Percentiles rank a stretch among this genome's conserved stretches.
Conservation (phyloP, 306 rosid genomes). For the Sicyos baderoa region DNA sequence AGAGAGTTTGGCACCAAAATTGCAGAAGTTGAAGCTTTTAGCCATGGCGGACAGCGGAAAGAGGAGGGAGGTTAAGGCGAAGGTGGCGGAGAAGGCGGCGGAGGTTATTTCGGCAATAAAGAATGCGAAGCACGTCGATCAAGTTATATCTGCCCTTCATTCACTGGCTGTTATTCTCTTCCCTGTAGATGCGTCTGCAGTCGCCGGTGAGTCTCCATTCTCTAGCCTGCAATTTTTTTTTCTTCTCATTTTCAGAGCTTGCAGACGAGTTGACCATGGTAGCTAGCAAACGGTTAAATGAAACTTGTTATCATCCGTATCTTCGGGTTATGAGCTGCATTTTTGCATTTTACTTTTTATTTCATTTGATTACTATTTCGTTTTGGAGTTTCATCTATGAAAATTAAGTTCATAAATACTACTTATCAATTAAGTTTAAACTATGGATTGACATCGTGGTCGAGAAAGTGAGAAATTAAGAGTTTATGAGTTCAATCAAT, state of each 20-base stretch:
- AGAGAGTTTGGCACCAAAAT: slow-evolving; percentile 11
- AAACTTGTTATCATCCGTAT: not conserved
- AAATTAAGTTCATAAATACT: too few species aligned
- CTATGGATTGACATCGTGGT: too few species aligned
- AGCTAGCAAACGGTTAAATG: not conserved
- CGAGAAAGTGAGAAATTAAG: too few species aligned
- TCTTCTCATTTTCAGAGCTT: not conserved
- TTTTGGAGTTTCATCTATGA: too few species aligned
- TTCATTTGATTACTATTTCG: too few species aligned
- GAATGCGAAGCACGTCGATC: slow-evolving; percentile 63
- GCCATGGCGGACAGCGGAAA: slow-evolving; percentile 38
- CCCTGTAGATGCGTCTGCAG: slow-evolving; percentile 50
- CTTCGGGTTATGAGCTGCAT: not conserved
- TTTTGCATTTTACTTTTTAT: not conserved
- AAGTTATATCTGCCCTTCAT: slow-evolving; percentile 63
- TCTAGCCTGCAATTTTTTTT: not conserved
- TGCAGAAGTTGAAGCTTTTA: slow-evolving; percentile 16
- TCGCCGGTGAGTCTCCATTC: slow-evolving; percentile 44
- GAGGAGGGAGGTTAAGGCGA: slow-evolving; percentile 40
- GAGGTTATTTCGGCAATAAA: slow-evolving; percentile 48
- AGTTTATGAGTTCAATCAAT: too few species aligned
- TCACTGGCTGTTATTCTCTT: slow-evolving; percentile 61
- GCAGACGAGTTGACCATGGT: not conserved
- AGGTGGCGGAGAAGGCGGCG: slow-evolving; percentile 40
- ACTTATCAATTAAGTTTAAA: too few species aligned